Evolutionary conservation across 2,329 filamentous ascomycete genomes (phyloP).

Genomic region (Neocucurbitaria cava): DNA sequence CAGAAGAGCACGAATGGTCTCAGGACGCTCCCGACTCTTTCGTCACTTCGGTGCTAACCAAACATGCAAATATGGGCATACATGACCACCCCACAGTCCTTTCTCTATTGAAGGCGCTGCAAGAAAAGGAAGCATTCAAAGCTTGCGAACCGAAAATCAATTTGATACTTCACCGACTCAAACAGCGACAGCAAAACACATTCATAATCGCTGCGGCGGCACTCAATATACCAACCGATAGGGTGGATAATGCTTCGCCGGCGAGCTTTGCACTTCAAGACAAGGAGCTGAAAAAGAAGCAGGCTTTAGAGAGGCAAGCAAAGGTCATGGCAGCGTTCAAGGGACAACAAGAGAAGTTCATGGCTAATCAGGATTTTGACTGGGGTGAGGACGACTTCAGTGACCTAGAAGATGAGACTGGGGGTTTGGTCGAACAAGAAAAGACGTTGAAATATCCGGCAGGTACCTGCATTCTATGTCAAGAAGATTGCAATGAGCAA

Average conservation of each 20-base stretch:
- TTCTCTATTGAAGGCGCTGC: slow-evolving; percentile 60
- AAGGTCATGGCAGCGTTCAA: slow-evolving; percentile 98
- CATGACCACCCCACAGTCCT: slow-evolving; percentile 56
- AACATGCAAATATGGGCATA: slow-evolving; percentile 58
- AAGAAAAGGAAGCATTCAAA: slow-evolving; percentile 76
- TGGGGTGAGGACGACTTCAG: slow-evolving; percentile 86
- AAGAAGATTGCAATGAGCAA: slow-evolving; percentile 92
- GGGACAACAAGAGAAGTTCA: slow-evolving; percentile 93
- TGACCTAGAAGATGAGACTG: slow-evolving; percentile 71
- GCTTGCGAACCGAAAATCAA: slow-evolving; percentile 84
- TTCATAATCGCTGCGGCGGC: slow-evolving; percentile 72
- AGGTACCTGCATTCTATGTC: slow-evolving; percentile 93
- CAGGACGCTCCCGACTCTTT: slow-evolving; percentile 68
- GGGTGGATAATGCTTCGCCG: slow-evolving; percentile 83
- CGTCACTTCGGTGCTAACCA: slow-evolving; percentile 72
- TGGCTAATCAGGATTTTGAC: slow-evolving; percentile 87
- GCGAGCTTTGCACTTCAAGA: slow-evolving; percentile 68
- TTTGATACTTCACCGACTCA: slow-evolving; percentile 82
- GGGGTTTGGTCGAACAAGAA: slow-evolving; percentile 66
- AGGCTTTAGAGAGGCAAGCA: slow-evolving; percentile 86
- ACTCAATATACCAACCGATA: slow-evolving; percentile 71
- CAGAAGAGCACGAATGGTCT: slow-evolving; percentile 51
- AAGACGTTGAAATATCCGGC: slow-evolving; percentile 89
- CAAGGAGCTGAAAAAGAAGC: slow-evolving; percentile 86
- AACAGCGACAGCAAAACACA: slow-evolving; percentile 76